Base-by-base conservation (phyloP, 257 asterid genomes). In the Nicotiana otophora region DNA sequence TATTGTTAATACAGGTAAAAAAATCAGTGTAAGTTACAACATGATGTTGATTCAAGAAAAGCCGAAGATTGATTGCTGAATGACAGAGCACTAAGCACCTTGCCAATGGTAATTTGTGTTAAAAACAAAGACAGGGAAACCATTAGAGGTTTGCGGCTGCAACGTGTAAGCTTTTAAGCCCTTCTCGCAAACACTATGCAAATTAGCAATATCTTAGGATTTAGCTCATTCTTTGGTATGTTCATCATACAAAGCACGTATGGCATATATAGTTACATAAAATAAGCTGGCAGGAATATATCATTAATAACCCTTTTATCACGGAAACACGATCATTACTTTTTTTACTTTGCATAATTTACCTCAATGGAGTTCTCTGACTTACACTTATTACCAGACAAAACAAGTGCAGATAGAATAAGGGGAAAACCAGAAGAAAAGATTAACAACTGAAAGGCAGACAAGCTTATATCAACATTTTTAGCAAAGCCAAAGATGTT, bases 401-500 rank as follows among this genome's bases (percentile, higher is more conserved):
- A 72, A 72, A 48, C 28, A 14, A 26, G 26, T 46, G 23, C 42
- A 51, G 80, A 74, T 26, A 26, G 80, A 66, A 74, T 48, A 26
- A 15, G 26, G 16, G 7, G 80, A 48, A 46, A 48, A 74, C 42
- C 62, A 74, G 28, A 48, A 48, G 23, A 74, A 74, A 1, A 46
- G 36, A 46, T 42, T 4, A 72, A 20, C 36, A 72, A 51, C 39
- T 74, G 42, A 74, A 34, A 26, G 26, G 39, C 80, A 48, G 39
- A 48, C n/a, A 48, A 51, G 5, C 42, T 48, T 48, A 7, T 74
- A 15, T 26, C 39, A 26, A 48, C 61, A 3, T 14, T 48, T 74
- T 26, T 48, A 74, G 61, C 16, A 74, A 74, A 74, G 57, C 20
- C 78, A 72, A 72, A 72, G n/a, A 72, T 42, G 78, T 72, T 42